Evolutionary conservation across 1,139 yeast genomes (phyloP).

Genomic region (Lipomyces yarrowii): DNA sequence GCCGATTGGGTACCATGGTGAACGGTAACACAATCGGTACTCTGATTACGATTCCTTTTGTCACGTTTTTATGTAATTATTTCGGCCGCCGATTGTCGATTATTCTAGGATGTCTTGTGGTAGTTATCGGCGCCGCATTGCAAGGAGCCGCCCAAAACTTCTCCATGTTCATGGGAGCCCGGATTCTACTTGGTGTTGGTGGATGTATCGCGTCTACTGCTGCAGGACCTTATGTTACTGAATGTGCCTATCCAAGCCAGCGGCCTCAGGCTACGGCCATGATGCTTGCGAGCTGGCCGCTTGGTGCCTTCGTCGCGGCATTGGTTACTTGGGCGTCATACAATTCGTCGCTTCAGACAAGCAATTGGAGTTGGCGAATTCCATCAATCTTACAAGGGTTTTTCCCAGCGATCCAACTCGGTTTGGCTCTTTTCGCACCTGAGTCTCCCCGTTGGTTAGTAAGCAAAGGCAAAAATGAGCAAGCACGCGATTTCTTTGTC

Average conservation of each 20-base stretch:
- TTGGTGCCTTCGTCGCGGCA: too few species aligned
- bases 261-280: too few species aligned
- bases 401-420: too few species aligned
- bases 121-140: constrained; percentile 51
- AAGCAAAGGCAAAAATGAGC: constrained; percentile 53
- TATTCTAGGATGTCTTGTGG: constrained; percentile 47
- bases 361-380: too few species aligned
- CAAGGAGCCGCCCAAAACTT: constrained; percentile 49
- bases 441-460: constrained; percentile 53
- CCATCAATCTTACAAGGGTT: too few species aligned
- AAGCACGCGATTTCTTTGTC: constrained; percentile 47
- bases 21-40: constrained; percentile 13
- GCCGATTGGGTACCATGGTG: constrained; percentile 49
- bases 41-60: constrained; percentile 7
- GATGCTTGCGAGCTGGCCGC: too few species aligned
- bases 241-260: too few species aligned
- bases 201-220: too few species aligned
- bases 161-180: constrained; percentile 48
- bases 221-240: too few species aligned
- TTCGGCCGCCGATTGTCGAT: constrained; percentile 53
- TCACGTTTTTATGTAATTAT: constrained; percentile 46
- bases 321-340: too few species aligned
- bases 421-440: too few species aligned
- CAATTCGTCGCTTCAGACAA: too few species aligned
- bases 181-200: constrained; percentile 56